Evolutionary conservation across 169 alveolate species (phyloP).

Genomic region (Eimeria necatrix): DNA sequence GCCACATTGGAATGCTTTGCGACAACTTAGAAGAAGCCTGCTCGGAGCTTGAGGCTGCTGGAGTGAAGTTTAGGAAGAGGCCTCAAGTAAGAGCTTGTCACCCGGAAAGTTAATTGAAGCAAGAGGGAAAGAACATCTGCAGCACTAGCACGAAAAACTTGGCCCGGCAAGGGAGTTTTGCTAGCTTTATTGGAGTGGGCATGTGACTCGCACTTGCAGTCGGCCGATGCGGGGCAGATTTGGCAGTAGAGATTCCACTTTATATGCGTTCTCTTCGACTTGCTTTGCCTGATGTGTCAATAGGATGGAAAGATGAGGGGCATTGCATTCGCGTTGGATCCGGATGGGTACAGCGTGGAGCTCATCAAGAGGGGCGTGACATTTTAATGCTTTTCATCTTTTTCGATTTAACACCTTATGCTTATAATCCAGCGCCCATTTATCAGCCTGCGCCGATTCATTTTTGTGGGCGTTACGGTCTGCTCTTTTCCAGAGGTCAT

Average conservation of each 20-base stretch:
- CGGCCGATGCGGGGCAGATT: no score
- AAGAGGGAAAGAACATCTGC: not conserved
- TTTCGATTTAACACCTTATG: not conserved
- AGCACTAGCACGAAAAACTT: not conserved
- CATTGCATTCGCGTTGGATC: conserved; percentile 88
- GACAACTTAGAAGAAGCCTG: conserved; percentile 86
- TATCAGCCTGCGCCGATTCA: no score
- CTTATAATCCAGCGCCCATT: no score
- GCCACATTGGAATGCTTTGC: conserved; percentile 87
- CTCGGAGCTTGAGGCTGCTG: conserved; percentile 82
- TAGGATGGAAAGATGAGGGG: conserved; percentile 86
- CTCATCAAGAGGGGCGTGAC: conserved; percentile 84
- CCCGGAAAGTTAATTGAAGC: not conserved
- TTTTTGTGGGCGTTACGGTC: no score
- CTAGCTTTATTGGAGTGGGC: not conserved
- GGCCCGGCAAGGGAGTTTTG: not conserved
- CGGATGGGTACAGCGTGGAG: conserved; percentile 89
- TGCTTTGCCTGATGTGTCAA: not conserved
- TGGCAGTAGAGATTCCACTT: no score
- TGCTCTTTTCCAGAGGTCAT: no score
- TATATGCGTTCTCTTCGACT: no score
- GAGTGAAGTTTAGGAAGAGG: conserved; percentile 53
- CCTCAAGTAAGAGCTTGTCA: conserved; percentile 7
- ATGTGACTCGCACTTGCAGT: no score
- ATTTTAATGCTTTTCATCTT: not conserved